These are phyloP conservation scores for Elaeis oleifera DNA, from an alignment of 202 grass and related monocot species.

Conservation along the genomic window DNA sequence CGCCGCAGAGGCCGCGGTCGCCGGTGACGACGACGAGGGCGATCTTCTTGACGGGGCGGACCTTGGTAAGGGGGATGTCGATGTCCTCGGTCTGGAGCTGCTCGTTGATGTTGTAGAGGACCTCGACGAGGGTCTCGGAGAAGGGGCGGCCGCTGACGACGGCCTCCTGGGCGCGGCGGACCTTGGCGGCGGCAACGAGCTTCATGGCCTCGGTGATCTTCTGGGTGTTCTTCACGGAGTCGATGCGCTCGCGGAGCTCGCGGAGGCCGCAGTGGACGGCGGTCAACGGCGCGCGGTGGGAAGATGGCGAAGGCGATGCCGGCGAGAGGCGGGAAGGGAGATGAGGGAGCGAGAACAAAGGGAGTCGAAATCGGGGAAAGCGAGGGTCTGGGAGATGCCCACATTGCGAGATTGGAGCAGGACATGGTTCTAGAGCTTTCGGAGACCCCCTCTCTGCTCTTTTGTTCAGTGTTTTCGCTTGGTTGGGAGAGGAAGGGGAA, in stretches of 20 bases:
- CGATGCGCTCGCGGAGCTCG: constrained; percentile 67
- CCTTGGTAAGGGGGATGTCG: constrained; percentile 69
- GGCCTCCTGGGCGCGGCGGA: constrained; percentile 85
- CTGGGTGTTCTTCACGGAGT: constrained; percentile 78
- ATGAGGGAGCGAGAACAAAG: no score
- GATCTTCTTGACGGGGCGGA: constrained; percentile 70
- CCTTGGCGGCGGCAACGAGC: constrained; percentile 89
- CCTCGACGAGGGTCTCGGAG: constrained; percentile 82
- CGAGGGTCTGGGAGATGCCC: constrained; percentile 45
- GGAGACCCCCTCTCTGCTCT: no score
- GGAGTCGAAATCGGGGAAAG: not conserved
- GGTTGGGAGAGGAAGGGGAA: not conserved
- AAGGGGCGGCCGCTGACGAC: constrained; percentile 76
- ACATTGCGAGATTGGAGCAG: constrained; percentile 20
- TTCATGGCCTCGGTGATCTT: constrained; percentile 99
- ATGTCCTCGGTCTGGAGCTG: constrained; percentile 85
- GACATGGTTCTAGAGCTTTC: no score
- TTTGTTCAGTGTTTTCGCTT: no score
- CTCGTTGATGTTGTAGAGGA: constrained; percentile 92
- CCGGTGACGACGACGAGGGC: constrained; percentile 76
- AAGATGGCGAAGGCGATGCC: constrained; percentile 23
- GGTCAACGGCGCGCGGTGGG: constrained; percentile 14
- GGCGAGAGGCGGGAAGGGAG: constrained; percentile 33
- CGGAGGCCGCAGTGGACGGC: constrained; percentile 54
- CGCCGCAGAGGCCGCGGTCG: constrained; percentile 82